Evolutionary conservation across 2,329 filamentous ascomycete genomes (phyloP).

Genomic region (Dactylonectria macrodidyma): DNA sequence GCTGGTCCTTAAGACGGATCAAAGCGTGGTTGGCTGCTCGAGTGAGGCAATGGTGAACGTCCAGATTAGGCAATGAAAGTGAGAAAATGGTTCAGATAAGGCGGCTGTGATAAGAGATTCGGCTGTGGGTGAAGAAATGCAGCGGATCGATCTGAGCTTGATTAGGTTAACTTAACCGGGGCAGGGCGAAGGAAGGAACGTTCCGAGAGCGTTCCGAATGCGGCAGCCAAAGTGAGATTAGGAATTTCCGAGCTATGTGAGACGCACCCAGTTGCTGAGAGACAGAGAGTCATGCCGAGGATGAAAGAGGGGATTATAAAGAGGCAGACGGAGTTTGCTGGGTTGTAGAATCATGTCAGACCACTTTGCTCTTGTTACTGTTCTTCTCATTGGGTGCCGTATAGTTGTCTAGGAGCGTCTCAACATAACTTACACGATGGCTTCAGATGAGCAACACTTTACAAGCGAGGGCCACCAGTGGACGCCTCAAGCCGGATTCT

Average conservation of each 20-base stretch:
- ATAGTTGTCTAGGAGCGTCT: not conserved
- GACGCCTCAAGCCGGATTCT: constrained; percentile 22
- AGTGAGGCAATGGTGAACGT: not conserved
- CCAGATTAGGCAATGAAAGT: constrained; percentile 28
- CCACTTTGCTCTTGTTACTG: not conserved
- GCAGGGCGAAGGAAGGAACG: not conserved
- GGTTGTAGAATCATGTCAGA: not conserved
- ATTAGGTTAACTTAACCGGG: not conserved
- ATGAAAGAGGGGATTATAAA: constrained; percentile 6
- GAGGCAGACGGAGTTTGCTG: not conserved
- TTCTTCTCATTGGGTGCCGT: not conserved
- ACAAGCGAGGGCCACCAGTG: constrained; percentile 32
- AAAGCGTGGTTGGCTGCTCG: constrained; percentile 6
- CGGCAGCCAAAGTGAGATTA: constrained; percentile 18
- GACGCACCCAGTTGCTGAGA: not conserved
- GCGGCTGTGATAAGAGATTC: constrained; percentile 9
- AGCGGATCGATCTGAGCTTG: constrained; percentile 6
- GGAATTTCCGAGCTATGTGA: not conserved
- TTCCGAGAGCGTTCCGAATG: constrained; percentile 11
- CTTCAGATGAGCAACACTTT: not conserved
- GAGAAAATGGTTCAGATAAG: constrained; percentile 19
- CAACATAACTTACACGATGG: not conserved
- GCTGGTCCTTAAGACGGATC: not conserved
- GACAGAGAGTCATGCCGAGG: constrained; percentile 8
- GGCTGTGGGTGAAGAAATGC: not conserved